Evolutionary conservation across 1,139 yeast genomes (phyloP).

Genomic region (Geotrichum histeridarum): DNA sequence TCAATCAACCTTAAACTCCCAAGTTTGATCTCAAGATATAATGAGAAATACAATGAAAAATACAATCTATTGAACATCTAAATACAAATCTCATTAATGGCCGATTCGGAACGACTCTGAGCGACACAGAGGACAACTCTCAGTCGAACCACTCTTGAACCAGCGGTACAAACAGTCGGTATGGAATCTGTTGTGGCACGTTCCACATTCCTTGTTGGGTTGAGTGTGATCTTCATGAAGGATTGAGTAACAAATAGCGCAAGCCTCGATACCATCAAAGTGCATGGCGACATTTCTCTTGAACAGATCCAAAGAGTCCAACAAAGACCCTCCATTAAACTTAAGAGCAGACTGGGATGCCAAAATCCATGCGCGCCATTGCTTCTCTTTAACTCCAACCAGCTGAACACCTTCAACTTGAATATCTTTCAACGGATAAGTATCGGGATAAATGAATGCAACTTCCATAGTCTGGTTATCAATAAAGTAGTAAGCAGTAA

Average conservation of each 20-base stretch:
- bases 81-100: conserved; percentile 3
- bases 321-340: conserved; percentile 46
- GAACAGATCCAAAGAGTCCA: conserved; percentile 77
- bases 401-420: conserved; percentile 72
- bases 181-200: conserved; percentile 91
- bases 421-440: conserved; percentile 71
- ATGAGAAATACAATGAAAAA: not conserved
- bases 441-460: conserved; percentile 62
- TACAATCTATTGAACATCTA: not conserved
- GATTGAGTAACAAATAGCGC: conserved; percentile 93
- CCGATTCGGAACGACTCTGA: conserved; percentile 41
- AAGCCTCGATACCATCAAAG: conserved; percentile 84
- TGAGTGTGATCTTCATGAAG: conserved; percentile 85
- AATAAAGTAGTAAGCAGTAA: conserved; percentile 66
- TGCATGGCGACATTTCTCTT: conserved; percentile 75
- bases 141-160: conserved; percentile 90
- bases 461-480: conserved; percentile 89
- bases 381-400: conserved; percentile 84
- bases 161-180: conserved; percentile 96
- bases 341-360: conserved; percentile 55
- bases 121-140: conserved; percentile 93
- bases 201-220: conserved; percentile 81
- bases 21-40: not conserved
- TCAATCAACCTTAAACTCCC: not conserved
- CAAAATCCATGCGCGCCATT: conserved; percentile 93